Evolutionary conservation across 768 basidiomycete species (phyloP), one percentile per base, ranked within the genome.

Genomic region (Leccinum fibrillosum): DNA sequence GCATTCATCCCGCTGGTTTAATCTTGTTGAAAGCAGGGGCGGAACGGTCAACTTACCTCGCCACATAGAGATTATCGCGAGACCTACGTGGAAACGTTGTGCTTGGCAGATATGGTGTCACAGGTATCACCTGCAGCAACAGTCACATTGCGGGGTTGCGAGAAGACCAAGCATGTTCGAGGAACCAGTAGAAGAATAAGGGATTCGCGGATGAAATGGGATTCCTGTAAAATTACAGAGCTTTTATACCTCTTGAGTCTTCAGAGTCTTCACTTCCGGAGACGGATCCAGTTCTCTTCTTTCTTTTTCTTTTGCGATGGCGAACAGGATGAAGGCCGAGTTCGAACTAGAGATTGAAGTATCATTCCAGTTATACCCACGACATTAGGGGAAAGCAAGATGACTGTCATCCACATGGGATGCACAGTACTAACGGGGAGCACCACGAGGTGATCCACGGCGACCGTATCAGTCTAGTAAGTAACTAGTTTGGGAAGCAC

Each of bases 21-120:
- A 49, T 45, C 25, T 7, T 28, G 28, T 10, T 13, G 4, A 3
- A n/a, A n/a, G 42, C 23, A 19, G 12, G 23, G 11, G 11, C 5
- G 21, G 10, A 12, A 3, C 5, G 39, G 28, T 28, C 11, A 32
- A 13, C 71, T 54, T 53, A 80, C 82, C 74, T 84, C 75, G 55
- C 79, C 83, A 10, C 60, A n/a, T 67, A 66, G 47, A 90, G 77
- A 73, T 90, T 85, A 47, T 8, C 11, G 8, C 6, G 5, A 21
- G 19, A 74, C 83, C 52, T 61, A 88, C 86, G 85, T 85, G 39
- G 86, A 87, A 60, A 80, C 82, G 54, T 83, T 80, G 65, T 86
- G 64, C 19, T 77, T 68, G 34, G 81, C 80, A 62, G 85, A 89
- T 70, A 91, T 90, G 55, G 59, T 65, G 71, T 90, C n/a, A 69